Evolutionary conservation across 805 yeast species (phyloP).

Genomic region (Nakazawaea ishiwadae): DNA sequence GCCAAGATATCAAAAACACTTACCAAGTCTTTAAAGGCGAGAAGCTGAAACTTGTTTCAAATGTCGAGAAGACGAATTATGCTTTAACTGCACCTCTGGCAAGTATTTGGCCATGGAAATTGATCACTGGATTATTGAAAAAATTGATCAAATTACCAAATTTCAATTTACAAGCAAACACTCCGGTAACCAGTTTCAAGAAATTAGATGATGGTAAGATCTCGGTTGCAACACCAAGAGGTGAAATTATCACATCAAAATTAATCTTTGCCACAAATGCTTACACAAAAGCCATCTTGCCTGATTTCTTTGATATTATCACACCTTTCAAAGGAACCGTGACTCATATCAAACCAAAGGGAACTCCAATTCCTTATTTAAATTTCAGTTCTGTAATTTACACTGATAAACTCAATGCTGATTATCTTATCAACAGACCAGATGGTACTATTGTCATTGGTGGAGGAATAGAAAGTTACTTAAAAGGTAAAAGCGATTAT

Average conservation of each 20-base stretch:
- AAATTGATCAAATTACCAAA: constrained; percentile 25
- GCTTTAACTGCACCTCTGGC: constrained; percentile 36
- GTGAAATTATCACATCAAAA: constrained; percentile 24
- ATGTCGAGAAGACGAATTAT: constrained; percentile 23
- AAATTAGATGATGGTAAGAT: constrained; percentile 22
- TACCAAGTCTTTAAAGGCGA: constrained; percentile 29
- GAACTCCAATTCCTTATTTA: constrained; percentile 21
- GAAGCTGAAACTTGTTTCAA: constrained; percentile 22
- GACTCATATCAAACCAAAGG: constrained; percentile 18
- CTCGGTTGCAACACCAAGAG: constrained; percentile 27
- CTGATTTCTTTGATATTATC: constrained; percentile 20
- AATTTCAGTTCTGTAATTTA: constrained; percentile 24
- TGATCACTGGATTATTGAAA: constrained; percentile 30
- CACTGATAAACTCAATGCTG: constrained; percentile 15
- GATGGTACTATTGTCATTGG: constrained; percentile 36
- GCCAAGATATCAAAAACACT: constrained; percentile 23
- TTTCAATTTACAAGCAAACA: constrained; percentile 36
- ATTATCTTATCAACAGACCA: constrained; percentile 30
- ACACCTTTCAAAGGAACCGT: constrained; percentile 25
- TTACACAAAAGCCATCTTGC: constrained; percentile 16
- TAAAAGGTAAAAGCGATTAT: constrained; percentile 4
- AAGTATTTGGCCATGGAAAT: constrained; percentile 39
- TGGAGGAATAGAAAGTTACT: constrained; percentile 17
- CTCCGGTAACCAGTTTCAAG: constrained; percentile 28
- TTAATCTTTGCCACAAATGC: constrained; percentile 32